These are phyloP conservation scores for Penicillium psychrofluorescens DNA, from an alignment of 495 filamentous ascomycete genomes.

Conservation along the genomic window DNA sequence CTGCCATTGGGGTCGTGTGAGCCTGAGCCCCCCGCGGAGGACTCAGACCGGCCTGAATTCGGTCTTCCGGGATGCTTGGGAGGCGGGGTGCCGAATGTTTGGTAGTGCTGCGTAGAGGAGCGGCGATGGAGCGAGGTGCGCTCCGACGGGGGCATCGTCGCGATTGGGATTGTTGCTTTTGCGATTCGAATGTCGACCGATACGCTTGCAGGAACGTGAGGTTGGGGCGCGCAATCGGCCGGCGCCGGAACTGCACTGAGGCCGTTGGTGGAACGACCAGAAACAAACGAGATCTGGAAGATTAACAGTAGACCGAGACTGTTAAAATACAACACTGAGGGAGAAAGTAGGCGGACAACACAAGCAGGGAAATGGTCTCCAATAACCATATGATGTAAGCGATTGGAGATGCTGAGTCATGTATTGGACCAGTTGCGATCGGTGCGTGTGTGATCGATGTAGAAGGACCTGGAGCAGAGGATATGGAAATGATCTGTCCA, in stretches of 20 bases:
- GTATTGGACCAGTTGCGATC: neutral
- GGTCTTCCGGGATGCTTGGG: constrained; percentile 70
- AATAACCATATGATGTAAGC: constrained; percentile 6
- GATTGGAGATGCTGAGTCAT: constrained; percentile 4
- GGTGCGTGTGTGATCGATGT: neutral
- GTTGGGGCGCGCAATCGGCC: neutral
- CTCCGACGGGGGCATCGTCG: constrained; percentile 22
- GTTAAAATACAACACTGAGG: no score
- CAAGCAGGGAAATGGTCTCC: constrained; percentile 1
- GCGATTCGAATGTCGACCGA: no score
- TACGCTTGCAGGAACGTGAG: neutral
- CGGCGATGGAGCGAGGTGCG: constrained; percentile 42
- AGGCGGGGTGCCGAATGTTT: constrained; percentile 89
- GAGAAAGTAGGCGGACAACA: neutral
- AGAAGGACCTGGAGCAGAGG: neutral
- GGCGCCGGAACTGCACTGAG: no score
- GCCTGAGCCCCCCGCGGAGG: constrained; percentile 23
- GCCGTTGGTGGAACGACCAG: no score
- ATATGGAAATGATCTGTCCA: neutral
- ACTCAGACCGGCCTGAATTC: constrained; percentile 38
- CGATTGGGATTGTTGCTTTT: no score
- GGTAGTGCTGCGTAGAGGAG: constrained; percentile 76
- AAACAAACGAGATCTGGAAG: no score
- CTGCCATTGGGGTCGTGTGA: constrained; percentile 23
- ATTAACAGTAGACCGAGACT: no score